Base-by-base conservation (phyloP, 352 stramenopile genomes). In the Phytophthora tubulina region DNA sequence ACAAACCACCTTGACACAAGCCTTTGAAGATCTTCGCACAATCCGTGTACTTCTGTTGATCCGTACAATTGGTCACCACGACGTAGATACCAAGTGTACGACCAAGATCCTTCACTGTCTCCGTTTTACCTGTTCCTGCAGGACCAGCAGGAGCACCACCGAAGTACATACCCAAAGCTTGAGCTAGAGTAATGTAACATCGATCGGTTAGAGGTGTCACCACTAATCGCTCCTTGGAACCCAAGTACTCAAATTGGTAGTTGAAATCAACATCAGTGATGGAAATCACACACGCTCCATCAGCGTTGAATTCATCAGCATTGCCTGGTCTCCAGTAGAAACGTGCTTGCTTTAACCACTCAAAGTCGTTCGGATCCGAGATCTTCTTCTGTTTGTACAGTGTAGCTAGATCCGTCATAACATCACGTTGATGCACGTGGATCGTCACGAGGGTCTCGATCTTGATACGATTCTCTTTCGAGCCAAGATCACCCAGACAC, bases 221-320 rank as follows among this genome's bases (percentile, higher is more conserved):
- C 64, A 99, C 97, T 8, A 99, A 84, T 27, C 96, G 93, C 76
- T 99, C 97, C 73, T 99, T 99, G 0, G 93, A 97, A 13, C 97
- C 97, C 13, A 99, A 77, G 78, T 99, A 99, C 78, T 99, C 97
- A 71, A 98, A 99, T 75, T 99, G 95, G 68, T 99, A 99, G 75
- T 99, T 99, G 72, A 99, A 99, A 49, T 99, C 97, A 2, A 99
- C 96, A 70, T 99, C 97, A 0, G 97, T 99, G 69, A 99, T 99
- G 33, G 92, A 97, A 58, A 99, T 99, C 13, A 99, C 93, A 56
- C 96, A 98, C 4, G 97, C 93, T 36, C 97, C 98, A 63, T 99
- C 95, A 30, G 85, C 86, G 48, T 96, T 98, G 51, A 98, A 97
- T 66, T 99, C 96, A 63, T 99, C 97, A 0, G 78, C 73, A 54